phyloP scores from a whole-genome alignment of 345 rosid species.

The Lepidium africanum region DNA sequence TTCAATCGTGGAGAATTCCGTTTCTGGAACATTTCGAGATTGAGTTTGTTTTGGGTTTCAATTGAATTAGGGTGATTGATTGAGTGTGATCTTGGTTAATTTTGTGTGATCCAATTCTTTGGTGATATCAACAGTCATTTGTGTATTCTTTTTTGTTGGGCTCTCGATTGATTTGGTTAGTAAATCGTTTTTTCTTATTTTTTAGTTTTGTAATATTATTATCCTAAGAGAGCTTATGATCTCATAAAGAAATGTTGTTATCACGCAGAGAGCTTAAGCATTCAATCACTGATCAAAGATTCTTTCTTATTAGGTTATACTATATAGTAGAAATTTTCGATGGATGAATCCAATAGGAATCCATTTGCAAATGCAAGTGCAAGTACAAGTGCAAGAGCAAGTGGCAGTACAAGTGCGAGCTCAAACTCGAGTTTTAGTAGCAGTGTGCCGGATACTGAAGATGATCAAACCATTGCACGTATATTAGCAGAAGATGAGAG shows the following conservation, averaged over 20 bases:
- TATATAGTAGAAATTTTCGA: background rate
- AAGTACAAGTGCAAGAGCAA: conserved; percentile 16
- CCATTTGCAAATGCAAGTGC: conserved; percentile 28
- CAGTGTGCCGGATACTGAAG: conserved; percentile 70
- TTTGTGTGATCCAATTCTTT: background rate
- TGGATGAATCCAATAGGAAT: conserved; percentile 21
- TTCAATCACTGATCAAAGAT: background rate
- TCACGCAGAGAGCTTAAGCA: background rate
- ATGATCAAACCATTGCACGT: conserved; percentile 73
- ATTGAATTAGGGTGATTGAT: background rate
- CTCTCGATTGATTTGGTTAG: background rate
- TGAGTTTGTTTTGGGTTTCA: background rate
- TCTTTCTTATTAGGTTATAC: conserved; percentile 3
- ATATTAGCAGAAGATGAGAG: conserved; percentile 63
- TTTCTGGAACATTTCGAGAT: background rate
- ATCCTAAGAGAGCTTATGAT: background rate
- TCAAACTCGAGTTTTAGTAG: conserved; percentile 77
- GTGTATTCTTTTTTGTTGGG: too few species aligned
- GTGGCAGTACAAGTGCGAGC: conserved; percentile 59
- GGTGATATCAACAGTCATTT: too few species aligned
- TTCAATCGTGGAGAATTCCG: background rate
- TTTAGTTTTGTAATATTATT: background rate
- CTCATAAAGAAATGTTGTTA: background rate
- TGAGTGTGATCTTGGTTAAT: background rate
- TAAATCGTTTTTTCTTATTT: background rate